Percentiles rank a stretch among this genome's conserved stretches.
These are phyloP conservation scores for Mangifera indica DNA, from an alignment of 345 rosid genomes.

Conservation along the genomic window DNA sequence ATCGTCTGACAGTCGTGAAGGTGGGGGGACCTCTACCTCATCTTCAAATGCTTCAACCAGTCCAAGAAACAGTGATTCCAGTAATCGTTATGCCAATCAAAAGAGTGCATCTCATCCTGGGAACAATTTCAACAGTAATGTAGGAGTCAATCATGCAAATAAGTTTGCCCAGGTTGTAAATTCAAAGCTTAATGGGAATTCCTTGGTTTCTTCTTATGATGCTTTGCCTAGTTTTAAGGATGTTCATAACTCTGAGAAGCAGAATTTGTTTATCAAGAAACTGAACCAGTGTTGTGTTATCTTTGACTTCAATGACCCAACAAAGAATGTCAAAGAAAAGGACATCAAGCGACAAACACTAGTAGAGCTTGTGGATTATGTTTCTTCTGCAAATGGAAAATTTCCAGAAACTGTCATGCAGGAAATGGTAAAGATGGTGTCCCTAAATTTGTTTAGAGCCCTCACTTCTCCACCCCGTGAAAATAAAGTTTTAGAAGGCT, in stretches of 20 bases:
- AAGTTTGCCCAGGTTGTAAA: slow-evolving; percentile 42
- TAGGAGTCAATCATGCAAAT: slow-evolving; percentile 41
- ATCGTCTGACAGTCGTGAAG: slow-evolving; percentile 53
- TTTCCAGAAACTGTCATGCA: slow-evolving; percentile 62
- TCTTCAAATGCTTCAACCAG: slow-evolving; percentile 36
- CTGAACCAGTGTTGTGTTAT: slow-evolving; percentile 56
- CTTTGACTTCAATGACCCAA: slow-evolving; percentile 65
- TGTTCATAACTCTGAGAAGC: slow-evolving; percentile 68
- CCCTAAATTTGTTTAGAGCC: slow-evolving; percentile 63
- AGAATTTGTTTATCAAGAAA: slow-evolving; percentile 56
- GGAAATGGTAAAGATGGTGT: slow-evolving; percentile 68
- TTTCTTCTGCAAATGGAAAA: slow-evolving; percentile 61
- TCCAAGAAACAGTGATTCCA: slow-evolving; percentile 40
- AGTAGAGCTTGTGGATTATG: slow-evolving; percentile 73
- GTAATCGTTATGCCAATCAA: slow-evolving; percentile 35
- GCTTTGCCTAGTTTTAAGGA: slow-evolving; percentile 77
- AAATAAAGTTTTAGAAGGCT: slow-evolving; percentile 58
- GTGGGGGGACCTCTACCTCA: slow-evolving; percentile 43
- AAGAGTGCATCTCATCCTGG: slow-evolving; percentile 25
- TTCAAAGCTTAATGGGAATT: slow-evolving; percentile 50
- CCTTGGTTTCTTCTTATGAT: slow-evolving; percentile 42
- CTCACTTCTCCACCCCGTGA: slow-evolving; percentile 63
- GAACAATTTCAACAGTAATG: slow-evolving; percentile 24
- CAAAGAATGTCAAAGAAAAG: slow-evolving; percentile 69
- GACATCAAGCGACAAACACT: slow-evolving; percentile 74